Percentiles rank a stretch among this genome's conserved stretches.
Conservation (phyloP, 768 basidiomycete species). For the Russula abietina region DNA sequence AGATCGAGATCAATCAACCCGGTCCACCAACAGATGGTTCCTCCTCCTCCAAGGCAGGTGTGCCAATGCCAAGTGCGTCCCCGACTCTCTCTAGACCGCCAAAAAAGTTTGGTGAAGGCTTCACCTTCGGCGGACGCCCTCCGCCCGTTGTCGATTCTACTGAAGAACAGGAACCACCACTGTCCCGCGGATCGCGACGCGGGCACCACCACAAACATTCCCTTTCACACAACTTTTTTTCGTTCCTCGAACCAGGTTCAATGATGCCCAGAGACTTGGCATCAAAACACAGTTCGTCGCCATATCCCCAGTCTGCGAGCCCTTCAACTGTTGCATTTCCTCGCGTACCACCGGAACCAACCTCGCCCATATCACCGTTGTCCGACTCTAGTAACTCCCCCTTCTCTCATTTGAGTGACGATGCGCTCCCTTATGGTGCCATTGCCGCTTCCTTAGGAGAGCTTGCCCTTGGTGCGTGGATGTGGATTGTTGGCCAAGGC, state of each 20-base stretch:
- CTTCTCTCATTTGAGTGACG: constrained; percentile 12
- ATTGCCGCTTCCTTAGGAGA: constrained; percentile 33
- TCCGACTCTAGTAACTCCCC: constrained; percentile 6
- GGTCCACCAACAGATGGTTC: constrained; percentile 23
- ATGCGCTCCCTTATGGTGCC: constrained; percentile 19
- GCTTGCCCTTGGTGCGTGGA: constrained; percentile 59
- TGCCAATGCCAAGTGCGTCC: constrained; percentile 38
- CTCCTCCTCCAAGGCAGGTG: neutral
- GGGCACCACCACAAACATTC: constrained; percentile 94
- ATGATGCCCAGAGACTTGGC: constrained; percentile 38
- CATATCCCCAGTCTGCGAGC: constrained; percentile 28
- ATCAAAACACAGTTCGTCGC: constrained; percentile 53
- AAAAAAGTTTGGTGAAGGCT: constrained; percentile 46
- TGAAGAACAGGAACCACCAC: constrained; percentile 27
- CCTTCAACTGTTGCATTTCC: constrained; percentile 9
- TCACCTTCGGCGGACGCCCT: constrained; percentile 59
- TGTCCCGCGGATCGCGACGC: constrained; percentile 39
- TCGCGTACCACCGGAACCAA: constrained; percentile 2
- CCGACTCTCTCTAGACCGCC: constrained; percentile 35
- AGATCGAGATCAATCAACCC: constrained; percentile 44
- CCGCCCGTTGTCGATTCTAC: constrained; percentile 32
- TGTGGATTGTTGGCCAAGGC: constrained; percentile 90
- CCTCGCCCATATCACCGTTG: constrained; percentile 7
- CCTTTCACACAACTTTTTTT: constrained; percentile 91
- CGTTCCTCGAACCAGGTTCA: constrained; percentile 78